phyloP scores from a whole-genome alignment of 2,329 filamentous ascomycete genomes.

The Didymella lethalis region DNA sequence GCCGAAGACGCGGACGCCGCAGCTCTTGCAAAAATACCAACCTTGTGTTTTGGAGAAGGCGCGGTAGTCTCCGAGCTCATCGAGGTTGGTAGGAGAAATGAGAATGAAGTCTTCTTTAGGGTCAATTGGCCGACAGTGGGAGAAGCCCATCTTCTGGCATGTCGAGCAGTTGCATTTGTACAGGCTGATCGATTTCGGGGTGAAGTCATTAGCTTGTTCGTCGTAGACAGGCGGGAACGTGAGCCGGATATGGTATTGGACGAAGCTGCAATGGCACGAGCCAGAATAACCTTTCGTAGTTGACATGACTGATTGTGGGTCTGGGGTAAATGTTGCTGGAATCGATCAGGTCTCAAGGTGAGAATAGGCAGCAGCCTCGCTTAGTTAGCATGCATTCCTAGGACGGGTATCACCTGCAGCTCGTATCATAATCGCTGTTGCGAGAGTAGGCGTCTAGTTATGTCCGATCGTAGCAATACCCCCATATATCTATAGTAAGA shows the following conservation, averaged over 20 bases:
- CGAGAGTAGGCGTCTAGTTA: conserved; percentile 3
- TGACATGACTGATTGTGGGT: conserved; percentile 27
- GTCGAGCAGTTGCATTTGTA: conserved; percentile 60
- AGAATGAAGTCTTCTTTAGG: conserved; percentile 57
- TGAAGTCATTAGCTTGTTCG: conserved; percentile 12
- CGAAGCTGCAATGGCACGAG: conserved; percentile 59
- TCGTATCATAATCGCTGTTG: not conserved
- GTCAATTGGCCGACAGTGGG: conserved; percentile 55
- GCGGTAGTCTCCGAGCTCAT: conserved; percentile 54
- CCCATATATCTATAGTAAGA: too few species aligned
- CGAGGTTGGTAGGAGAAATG: conserved; percentile 50
- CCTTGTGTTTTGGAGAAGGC: conserved; percentile 43
- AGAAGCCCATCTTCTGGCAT: conserved; percentile 59
- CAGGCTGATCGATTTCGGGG: conserved; percentile 33
- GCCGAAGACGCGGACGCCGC: conserved; percentile 57
- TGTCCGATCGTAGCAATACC: not conserved
- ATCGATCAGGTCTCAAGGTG: not conserved
- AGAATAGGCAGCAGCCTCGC: conserved; percentile 13
- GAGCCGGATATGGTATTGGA: conserved; percentile 55
- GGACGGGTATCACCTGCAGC: not conserved
- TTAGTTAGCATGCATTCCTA: not conserved
- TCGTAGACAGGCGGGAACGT: conserved; percentile 50
- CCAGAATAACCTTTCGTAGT: conserved; percentile 43
- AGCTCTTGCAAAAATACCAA: conserved; percentile 59
- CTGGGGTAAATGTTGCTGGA: not conserved